These are phyloP conservation scores for Zygosaccharomyces gambellarensis DNA, from an alignment of 805 yeast species.

Conservation along the genomic window DNA sequence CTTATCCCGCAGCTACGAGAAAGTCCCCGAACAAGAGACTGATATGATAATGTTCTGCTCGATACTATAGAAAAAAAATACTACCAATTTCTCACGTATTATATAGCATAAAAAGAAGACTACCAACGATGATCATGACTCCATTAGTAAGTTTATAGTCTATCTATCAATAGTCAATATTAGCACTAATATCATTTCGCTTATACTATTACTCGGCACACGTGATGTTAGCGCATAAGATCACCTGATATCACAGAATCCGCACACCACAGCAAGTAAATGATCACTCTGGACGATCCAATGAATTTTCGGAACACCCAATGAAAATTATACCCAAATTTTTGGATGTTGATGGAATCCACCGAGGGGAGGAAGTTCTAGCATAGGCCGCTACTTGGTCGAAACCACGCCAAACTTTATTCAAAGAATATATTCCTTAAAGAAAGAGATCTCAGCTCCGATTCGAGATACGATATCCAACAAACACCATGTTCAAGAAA, in stretches of 20 bases:
- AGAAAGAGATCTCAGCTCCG: neutral
- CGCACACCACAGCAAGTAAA: neutral
- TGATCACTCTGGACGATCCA: neutral
- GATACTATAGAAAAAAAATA: constrained; percentile 12
- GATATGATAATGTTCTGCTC: constrained; percentile 22
- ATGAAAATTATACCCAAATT: neutral
- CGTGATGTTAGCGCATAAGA: no score
- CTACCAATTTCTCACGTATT: neutral
- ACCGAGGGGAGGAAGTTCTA: neutral
- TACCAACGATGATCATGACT: neutral
- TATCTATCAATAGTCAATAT: no score
- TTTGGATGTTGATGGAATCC: neutral
- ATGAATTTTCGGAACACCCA: neutral
- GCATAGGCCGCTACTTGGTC: neutral
- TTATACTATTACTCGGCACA: no score
- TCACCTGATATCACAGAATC: no score
- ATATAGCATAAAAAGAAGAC: no score
- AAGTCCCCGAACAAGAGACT: constrained; percentile 14
- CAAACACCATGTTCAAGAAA: constrained; percentile 35
- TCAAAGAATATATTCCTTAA: neutral
- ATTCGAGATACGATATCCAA: neutral
- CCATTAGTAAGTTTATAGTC: no score
- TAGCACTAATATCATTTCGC: no score
- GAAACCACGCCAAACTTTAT: neutral
- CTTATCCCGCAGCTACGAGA: constrained; percentile 4